Conservation (phyloP, 108 stramenopile species). For the Halocafeteria seosinensis region DNA sequence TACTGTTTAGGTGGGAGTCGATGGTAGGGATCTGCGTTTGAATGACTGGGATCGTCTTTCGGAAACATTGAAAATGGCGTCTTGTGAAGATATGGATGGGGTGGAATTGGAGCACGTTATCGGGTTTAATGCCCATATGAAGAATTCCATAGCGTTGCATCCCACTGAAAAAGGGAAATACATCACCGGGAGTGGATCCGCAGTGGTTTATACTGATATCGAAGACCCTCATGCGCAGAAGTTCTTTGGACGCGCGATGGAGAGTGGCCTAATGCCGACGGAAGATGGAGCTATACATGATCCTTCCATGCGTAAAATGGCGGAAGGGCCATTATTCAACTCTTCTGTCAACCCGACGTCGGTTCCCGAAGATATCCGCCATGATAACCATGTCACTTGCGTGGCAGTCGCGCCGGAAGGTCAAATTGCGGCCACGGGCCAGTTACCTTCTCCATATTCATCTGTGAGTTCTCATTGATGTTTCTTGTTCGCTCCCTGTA, state of each 20-base stretch:
- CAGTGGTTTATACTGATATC: conserved; percentile 3
- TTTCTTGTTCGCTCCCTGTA: not conserved
- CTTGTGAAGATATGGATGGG: no score
- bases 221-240: conserved; percentile 14
- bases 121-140: conserved; percentile 4
- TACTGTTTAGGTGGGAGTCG: no score
- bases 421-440: conserved; percentile 1
- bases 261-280: no score
- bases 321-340: no score
- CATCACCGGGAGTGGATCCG: conserved; percentile 6
- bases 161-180: not conserved
- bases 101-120: conserved; percentile 19
- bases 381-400: conserved; percentile 11
- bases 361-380: no score
- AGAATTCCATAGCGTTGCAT: not conserved
- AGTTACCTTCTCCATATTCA: not conserved
- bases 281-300: no score
- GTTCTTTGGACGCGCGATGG: conserved; percentile 10
- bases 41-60: no score
- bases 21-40: no score
- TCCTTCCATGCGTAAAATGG: no score
- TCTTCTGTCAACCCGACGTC: no score
- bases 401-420: not conserved
- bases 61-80: no score
- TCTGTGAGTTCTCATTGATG: not conserved